Base-by-base conservation (phyloP, 345 rosid genomes). In the Rubroshorea leprosula region DNA sequence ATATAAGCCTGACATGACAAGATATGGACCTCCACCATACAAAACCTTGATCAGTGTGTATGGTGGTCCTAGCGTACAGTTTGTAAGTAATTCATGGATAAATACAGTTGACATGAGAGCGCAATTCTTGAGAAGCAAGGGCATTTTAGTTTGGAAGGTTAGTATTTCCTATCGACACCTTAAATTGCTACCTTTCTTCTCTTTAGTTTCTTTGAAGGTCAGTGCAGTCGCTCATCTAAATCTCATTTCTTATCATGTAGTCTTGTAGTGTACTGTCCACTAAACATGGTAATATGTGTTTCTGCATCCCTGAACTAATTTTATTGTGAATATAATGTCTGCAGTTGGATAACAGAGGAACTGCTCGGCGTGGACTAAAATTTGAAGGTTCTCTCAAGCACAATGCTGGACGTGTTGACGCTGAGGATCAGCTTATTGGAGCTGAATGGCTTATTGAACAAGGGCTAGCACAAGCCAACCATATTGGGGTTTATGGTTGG, bases 81-180 rank as follows among this genome's bases (percentile, higher is more conserved):
- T 76, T 63, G 96, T 92, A 4, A 68, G 59, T 61, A 68, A 92
- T 68, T 86, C 96, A 41, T 92, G 99, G 97, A 61, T 80, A 55
- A 85, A 71, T 63, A 79, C 87, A 10, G 99, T 89, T 31, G 97
- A 92, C 79, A 84, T 92, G 99, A 85, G 86, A 70, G 94, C 97
- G 15, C 99, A 92, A 61, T 85, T 77, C 71, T 67, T 89, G 55
- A 73, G 94, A 66, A 92, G 96, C 85, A 80, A 74, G 71, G 99
- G 99, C 68, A 69, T 92, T 75, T 74, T 89, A 67, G 97, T 92
- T 25, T 92, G 89, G 89, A 92, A 92, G 98, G 96, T 89, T 57
- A 18, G 69, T 55, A 8, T 20, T 70, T 51, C 29, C 43, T 43
- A 20, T 22, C 50, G 12, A 38, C 51, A 10, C 31, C 5, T 5